Base-by-base conservation (phyloP, 768 basidiomycete genomes). In the Suillus occidentalis region DNA sequence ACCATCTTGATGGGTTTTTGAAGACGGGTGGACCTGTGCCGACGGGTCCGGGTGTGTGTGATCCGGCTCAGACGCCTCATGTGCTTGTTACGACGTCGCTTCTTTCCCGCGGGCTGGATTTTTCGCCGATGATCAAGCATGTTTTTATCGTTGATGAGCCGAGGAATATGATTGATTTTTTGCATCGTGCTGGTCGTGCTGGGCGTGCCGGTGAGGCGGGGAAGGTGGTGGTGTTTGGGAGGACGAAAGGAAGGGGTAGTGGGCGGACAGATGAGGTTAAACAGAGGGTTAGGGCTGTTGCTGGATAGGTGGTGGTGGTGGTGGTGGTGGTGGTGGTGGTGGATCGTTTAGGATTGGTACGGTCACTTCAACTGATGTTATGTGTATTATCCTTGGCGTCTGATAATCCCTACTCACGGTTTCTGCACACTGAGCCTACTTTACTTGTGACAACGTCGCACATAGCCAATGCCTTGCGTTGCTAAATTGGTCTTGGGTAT, bases 121-220 rank as follows among this genome's bases (percentile, higher is more conserved):
- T 97, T 71, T 81, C 87, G 16, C 88, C 93, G 0, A 79, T 79
- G 5, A 86, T 97, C 69, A 83, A 84, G 66, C 88, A 95, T 70
- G 91, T 97, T 3, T 90, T 97, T 74, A 89, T 97, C 68, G 83
- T 92, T 28, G 95, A 97, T 69, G 87, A 91, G 71, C 95, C 95
- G 22, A 80, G 91, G 68, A 96, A 94, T 73, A 91, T 91, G 83
- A 84, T 96, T 45, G 95, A 97, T 75, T 96, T 97, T 73, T 75
- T 97, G 65, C 95, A 97, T 77, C 88, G 95, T 5, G 95, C 95
- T 0, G 95, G 95, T 18, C 80, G 95, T 56, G 84, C 91, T 0
- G 94, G 89, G 2, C 80, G 94, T 37, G 93, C 92, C 5, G 92
- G 92, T 0, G 75, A 83, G 72, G 72, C 76, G 34, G 92, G 91